Percentiles rank a stretch among this genome's conserved stretches.
phyloP scores from a whole-genome alignment of 345 rosid genomes.

The Sisymbrium altissimum region DNA sequence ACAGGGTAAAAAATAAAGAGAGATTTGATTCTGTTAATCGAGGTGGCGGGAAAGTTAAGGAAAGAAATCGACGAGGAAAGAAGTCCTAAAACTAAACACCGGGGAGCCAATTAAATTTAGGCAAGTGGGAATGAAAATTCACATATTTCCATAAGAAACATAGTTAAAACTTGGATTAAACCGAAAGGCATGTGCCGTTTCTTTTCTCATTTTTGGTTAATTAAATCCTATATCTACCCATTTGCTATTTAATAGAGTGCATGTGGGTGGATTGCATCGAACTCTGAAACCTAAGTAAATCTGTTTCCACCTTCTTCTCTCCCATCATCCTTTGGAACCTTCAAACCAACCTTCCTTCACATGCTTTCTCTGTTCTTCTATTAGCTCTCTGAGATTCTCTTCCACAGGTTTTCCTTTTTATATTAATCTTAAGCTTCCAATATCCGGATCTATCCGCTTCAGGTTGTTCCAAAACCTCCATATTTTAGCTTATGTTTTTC shows the following conservation, averaged over 20 bases:
- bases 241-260: slow-evolving; percentile 24
- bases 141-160: slow-evolving; percentile 20
- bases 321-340: slow-evolving; percentile 29
- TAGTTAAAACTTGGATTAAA: slow-evolving; percentile 32
- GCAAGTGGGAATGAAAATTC: slow-evolving; percentile 9
- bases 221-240: slow-evolving; percentile 11
- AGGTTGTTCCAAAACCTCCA: slow-evolving; percentile 3
- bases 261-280: slow-evolving; percentile 24
- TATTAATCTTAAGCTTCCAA: not conserved
- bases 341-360: slow-evolving; percentile 32
- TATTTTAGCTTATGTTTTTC: not conserved
- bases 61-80: slow-evolving; percentile 10
- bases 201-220: not conserved
- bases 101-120: slow-evolving; percentile 8
- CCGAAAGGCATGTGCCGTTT: slow-evolving; percentile 29
- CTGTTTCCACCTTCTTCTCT: slow-evolving; percentile 15
- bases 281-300: slow-evolving; percentile 28
- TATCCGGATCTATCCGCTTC: slow-evolving; percentile 19
- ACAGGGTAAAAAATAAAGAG: slow-evolving; percentile 2
- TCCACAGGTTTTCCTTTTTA: not conserved
- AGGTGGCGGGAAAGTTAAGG: slow-evolving; percentile 28
- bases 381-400: not conserved
- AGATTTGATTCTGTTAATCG: slow-evolving; percentile 22
- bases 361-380: slow-evolving; percentile 12
- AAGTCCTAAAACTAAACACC: not conserved